Percentiles rank a stretch among this genome's conserved stretches.
phyloP scores from a whole-genome alignment of 2,329 filamentous ascomycete species.

The Nemania sp. region DNA sequence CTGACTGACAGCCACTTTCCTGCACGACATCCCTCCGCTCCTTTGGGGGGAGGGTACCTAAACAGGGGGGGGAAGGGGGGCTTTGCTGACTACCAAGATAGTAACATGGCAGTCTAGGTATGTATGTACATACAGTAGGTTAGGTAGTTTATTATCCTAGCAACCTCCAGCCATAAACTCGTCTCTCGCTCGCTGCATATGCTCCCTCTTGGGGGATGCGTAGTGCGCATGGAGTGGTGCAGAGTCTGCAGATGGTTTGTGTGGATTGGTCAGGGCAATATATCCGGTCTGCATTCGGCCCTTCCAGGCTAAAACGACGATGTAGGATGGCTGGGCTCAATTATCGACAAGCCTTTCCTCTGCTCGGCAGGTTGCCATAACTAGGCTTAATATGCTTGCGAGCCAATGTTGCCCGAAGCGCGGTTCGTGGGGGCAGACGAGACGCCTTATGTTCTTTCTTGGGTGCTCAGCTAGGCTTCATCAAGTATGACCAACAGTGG shows the following conservation, averaged over 20 bases:
- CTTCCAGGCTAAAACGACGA: constrained; percentile 49
- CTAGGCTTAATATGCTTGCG: constrained; percentile 18
- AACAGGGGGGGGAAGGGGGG: constrained; percentile 13
- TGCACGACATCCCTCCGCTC: constrained; percentile 21
- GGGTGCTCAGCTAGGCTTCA: constrained; percentile 18
- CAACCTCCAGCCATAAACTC: too few species aligned
- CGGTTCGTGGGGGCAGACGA: constrained; percentile 24
- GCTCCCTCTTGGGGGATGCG: constrained; percentile 16
- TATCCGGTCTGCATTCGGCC: constrained; percentile 43
- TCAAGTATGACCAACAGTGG: not conserved
- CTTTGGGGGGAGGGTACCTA: not conserved
- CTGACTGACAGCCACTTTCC: constrained; percentile 13
- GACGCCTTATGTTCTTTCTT: constrained; percentile 26
- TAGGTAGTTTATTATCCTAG: too few species aligned
- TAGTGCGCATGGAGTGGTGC: constrained; percentile 14
- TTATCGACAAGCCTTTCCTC: constrained; percentile 30
- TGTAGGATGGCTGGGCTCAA: constrained; percentile 33
- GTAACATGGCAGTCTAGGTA: not conserved
- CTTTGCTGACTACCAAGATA: constrained; percentile 14
- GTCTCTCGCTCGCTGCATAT: constrained; percentile 8
- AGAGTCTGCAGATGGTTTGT: constrained; percentile 33
- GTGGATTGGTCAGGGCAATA: constrained; percentile 45
- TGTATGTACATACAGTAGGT: not conserved
- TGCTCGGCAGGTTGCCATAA: constrained; percentile 31
- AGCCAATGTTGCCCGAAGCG: constrained; percentile 18